Percentiles rank a stretch among this genome's conserved stretches.
Conservation (phyloP, 495 filamentous ascomycete genomes). For the Penicillium pulvis region DNA sequence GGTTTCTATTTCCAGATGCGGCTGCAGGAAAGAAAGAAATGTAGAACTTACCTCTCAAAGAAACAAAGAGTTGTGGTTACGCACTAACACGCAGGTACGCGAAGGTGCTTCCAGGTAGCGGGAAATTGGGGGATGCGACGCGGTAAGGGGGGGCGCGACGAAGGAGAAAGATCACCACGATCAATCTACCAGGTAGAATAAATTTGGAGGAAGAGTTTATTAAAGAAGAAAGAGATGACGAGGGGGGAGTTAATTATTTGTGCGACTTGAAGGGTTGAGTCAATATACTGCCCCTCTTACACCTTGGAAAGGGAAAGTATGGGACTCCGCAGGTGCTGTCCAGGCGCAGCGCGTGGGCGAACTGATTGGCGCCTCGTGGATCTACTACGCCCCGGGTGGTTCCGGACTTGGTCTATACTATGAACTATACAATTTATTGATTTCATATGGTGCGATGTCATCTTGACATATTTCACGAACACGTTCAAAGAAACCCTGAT, state of each 20-base stretch:
- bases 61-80: conserved; percentile 19
- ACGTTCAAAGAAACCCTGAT: background rate
- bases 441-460: background rate
- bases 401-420: conserved; percentile 13
- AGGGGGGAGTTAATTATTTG: conserved; percentile 1
- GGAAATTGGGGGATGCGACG: conserved; percentile 24
- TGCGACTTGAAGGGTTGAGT: background rate
- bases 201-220: background rate
- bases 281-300: conserved; percentile 10
- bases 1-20: conserved; percentile 1
- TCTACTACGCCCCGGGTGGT: conserved; percentile 16
- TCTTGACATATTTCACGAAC: background rate
- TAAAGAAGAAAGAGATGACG: background rate
- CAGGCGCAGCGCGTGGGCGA: conserved; percentile 26
- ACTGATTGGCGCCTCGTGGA: conserved; percentile 32
- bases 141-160: conserved; percentile 22
- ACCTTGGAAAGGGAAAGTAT: conserved; percentile 22
- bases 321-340: conserved; percentile 22
- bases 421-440: background rate
- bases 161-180: conserved; percentile 16
- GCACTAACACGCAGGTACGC: conserved; percentile 14
- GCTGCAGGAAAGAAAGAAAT: conserved; percentile 3
- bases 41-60: conserved; percentile 23
- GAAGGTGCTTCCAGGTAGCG: conserved; percentile 14
- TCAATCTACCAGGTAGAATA: background rate